These are phyloP conservation scores for Chenopodium formosanum DNA, from an alignment of 148 eudicot species.

Conservation along the genomic window DNA sequence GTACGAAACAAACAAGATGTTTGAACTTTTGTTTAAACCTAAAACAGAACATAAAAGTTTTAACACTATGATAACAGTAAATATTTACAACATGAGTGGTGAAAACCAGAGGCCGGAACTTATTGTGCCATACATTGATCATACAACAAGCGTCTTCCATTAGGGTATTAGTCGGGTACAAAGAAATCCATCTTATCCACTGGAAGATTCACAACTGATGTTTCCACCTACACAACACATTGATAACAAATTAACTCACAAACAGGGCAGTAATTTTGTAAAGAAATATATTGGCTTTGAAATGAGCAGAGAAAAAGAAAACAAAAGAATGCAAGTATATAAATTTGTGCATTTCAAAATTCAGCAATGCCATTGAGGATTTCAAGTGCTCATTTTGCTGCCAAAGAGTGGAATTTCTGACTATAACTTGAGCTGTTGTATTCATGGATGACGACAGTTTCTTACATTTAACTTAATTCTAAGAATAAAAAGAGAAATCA, in stretches of 20 bases:
- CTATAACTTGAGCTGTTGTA: background rate
- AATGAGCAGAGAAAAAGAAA: too few relatives aligned
- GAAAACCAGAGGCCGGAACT: background rate
- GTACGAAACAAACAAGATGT: too few relatives aligned
- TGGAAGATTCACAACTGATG: slow-evolving; percentile 79
- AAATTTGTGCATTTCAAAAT: too few relatives aligned
- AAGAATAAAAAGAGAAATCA: background rate
- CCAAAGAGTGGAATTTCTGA: background rate
- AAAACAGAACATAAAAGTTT: background rate
- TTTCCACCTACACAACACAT: slow-evolving; percentile 57
- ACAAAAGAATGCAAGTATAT: too few relatives aligned
- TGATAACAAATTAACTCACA: background rate
- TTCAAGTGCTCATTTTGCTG: too few relatives aligned
- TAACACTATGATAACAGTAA: background rate
- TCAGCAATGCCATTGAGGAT: too few relatives aligned
- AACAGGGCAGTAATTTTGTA: background rate
- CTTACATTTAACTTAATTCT: background rate
- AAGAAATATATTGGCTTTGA: too few relatives aligned
- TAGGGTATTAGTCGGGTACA: slow-evolving; percentile 62
- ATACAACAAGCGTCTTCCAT: slow-evolving; percentile 2
- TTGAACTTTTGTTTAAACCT: background rate
- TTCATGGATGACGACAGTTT: background rate
- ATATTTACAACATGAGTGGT: background rate
- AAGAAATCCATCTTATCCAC: slow-evolving; percentile 91
- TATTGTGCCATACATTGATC: background rate